Evolutionary conservation across 495 filamentous ascomycete species (phyloP).

Genomic region (Pseudevernia furfuracea): DNA sequence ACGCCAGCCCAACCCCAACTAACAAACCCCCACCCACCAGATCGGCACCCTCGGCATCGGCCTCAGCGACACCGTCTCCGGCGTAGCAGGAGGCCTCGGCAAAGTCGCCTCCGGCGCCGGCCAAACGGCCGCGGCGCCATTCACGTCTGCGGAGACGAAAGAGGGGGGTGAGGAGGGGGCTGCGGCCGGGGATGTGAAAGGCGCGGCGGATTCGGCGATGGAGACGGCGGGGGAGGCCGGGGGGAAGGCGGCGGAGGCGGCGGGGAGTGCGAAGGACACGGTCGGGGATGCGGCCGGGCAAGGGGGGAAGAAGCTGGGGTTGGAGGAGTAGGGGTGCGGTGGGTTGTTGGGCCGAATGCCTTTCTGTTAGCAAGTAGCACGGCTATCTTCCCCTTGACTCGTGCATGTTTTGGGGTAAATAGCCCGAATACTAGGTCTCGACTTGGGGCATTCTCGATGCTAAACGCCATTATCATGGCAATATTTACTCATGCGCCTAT

Average conservation of each 20-base stretch:
- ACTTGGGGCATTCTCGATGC: too few relatives aligned
- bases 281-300: neutral
- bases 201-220: neutral
- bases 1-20: neutral
- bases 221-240: neutral
- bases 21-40: neutral
- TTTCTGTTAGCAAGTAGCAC: too few relatives aligned
- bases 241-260: neutral
- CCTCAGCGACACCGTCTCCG: slow-evolving; percentile 21
- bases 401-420: too few relatives aligned
- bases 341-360: too few relatives aligned
- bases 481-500: too few relatives aligned
- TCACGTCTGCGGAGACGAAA: neutral
- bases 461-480: too few relatives aligned
- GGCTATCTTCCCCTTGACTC: too few relatives aligned
- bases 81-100: slow-evolving; percentile 21
- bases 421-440: too few relatives aligned
- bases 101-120: slow-evolving; percentile 15
- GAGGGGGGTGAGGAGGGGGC: neutral
- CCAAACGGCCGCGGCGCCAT: neutral
- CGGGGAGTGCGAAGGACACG: neutral
- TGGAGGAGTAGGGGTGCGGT: neutral
- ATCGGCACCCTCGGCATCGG: slow-evolving; percentile 19
- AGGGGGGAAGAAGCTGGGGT: neutral
- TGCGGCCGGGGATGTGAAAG: neutral